Percentiles rank a stretch among this genome's conserved stretches.
Evolutionary conservation across 805 yeast genomes (phyloP).

Genomic region (Saccharomycopsis sp.): DNA sequence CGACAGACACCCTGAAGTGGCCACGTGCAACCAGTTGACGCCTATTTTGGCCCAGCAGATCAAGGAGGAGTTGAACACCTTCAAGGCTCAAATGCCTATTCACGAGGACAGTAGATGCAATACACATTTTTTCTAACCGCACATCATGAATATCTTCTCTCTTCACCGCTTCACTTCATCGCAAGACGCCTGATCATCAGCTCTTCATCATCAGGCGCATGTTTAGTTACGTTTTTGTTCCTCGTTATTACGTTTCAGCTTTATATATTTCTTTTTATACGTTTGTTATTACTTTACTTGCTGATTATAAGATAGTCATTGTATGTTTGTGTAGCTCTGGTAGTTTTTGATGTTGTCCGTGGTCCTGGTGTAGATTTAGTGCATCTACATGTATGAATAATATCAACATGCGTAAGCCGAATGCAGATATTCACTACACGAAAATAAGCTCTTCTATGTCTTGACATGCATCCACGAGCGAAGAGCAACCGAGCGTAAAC

Average conservation of each 20-base stretch:
- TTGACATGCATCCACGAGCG: too few relatives aligned
- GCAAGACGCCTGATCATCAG: too few relatives aligned
- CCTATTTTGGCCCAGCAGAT: slow-evolving; percentile 82
- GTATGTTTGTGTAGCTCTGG: too few relatives aligned
- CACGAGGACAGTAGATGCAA: slow-evolving; percentile 73
- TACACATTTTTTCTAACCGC: slow-evolving; percentile 68
- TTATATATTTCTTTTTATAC: neutral
- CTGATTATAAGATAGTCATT: too few relatives aligned
- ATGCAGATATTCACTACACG: too few relatives aligned
- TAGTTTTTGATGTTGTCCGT: too few relatives aligned
- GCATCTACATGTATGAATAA: too few relatives aligned
- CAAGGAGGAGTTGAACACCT: slow-evolving; percentile 72
- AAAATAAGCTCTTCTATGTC: too few relatives aligned
- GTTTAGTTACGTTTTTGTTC: neutral
- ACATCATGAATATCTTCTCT: neutral
- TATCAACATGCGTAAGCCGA: too few relatives aligned
- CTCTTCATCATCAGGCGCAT: neutral
- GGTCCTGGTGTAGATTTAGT: too few relatives aligned
- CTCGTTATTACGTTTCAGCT: neutral
- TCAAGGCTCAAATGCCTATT: slow-evolving; percentile 76
- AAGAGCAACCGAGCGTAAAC: too few relatives aligned
- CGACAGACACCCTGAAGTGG: slow-evolving; percentile 87
- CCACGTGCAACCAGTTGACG: slow-evolving; percentile 87
- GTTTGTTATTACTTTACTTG: too few relatives aligned
- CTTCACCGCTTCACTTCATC: neutral